Base-by-base conservation (phyloP, 225 moss, liverwort and hornwort genomes). In the Neckera pumila region DNA sequence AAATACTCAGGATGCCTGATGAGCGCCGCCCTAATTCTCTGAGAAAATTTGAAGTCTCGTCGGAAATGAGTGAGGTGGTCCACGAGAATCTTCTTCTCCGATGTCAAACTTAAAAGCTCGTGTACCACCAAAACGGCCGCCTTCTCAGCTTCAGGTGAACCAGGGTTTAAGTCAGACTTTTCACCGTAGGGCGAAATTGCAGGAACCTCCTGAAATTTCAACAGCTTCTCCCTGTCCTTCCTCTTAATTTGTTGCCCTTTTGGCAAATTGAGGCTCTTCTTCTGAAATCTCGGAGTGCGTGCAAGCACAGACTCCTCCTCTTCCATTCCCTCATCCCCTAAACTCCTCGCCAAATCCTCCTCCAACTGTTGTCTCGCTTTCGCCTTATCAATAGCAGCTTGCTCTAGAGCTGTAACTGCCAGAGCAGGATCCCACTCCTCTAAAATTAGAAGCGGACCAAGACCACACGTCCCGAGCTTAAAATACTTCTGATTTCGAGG, bases 61-160 rank as follows among this genome's bases (percentile, higher is more conserved):
- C 95, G 95, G 64, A 95, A 98, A 80, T 98, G 98, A 22, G 98
- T 95, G 36, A 97, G 93, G 89, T 98, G 96, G 79, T 96, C 98
- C 76, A 98, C 95, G 62, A 97, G 87, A 7, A 96, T 93, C 87
- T 91, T 95, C 97, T 98, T 98, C 92, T 98, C 97, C 79, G 95
- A 85, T 6, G 93, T 96, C 81, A 98, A 83, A 89, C 98, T 97
- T 85, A 98, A 72, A 17, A 98, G 93, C 91, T 98, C 98, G 82
- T 95, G 97, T 56, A 97, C 92, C 38, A 94, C 95, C 45, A 96
- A 88, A 11, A 95, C 86, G 33, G 94, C 96, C 73, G 96, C 91
- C 82, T 98, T 98, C 91, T 98, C 98, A 21, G 98, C 95, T 80
- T 97, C 96, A 10, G 87, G 5, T 15, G 92, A 64, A 27, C 94